Evolutionary conservation across 1,284 basidiomycete genomes (phyloP), one percentile per base, ranked within the genome.

Genomic region (Sanghuangporus weigelae): DNA sequence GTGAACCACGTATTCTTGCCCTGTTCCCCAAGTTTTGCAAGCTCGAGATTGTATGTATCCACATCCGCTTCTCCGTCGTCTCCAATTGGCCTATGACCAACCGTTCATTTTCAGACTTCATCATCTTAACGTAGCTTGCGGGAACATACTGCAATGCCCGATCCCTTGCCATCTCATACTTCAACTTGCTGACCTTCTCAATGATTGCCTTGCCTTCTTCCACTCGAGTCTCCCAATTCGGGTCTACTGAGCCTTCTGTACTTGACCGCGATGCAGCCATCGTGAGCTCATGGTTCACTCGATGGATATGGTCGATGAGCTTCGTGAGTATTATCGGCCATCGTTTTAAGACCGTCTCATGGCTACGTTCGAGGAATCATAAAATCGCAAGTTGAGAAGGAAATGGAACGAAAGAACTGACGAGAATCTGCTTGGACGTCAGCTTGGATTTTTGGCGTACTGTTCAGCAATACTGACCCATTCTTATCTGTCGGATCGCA

Each of bases 321-420:
- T 83, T 82, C 6, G 93, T 93, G 56, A 95, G 79, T 68, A 96
- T 98, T 38, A 91, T 81, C 0, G 96, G 96, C 96, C 96, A 98
- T 63, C 94, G 81, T 73, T 81, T 80, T 59, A 79, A 69, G 7
- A 85, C 79, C 2, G 84, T 85, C 55, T 83, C 79, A 66, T 82
- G 86, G 57, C 85, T 90, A 63, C 78, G 76, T 4, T 78, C 79
- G 62, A 78, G 73, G 63, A 79, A 80, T 46, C 19, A 35, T 36
- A 19, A 42, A n/a, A 16, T 26, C 31, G 16, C 7, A 19, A 26
- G 51, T 19, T 14, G 39, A 14, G 2, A 14, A 50, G 49, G 39
- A 10, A 36, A 44, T 8, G 63, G 49, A 51, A 11, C 7, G 44
- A 7, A 60, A 63, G 40, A 11, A 68, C 84, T 75, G 69, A 87